These are phyloP conservation scores for Spergularia marina DNA, from an alignment of 148 eudicot species.

Conservation along the genomic window DNA sequence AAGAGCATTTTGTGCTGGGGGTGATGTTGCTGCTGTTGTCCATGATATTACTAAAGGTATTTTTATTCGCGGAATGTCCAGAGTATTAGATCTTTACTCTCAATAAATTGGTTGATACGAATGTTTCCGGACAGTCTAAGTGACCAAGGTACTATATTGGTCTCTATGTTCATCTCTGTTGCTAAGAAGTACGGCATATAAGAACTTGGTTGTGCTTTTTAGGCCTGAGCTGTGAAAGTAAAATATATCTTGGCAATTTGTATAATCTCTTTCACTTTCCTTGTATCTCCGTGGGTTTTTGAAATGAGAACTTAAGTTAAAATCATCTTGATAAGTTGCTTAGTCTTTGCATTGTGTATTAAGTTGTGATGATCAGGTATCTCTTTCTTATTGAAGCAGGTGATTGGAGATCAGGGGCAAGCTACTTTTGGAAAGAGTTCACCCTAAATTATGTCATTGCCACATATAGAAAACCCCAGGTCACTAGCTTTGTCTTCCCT, in stretches of 20 bases:
- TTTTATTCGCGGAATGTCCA: not conserved
- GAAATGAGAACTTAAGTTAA: no score
- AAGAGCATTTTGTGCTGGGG: conserved; percentile 95
- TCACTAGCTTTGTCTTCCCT: conserved; percentile 17
- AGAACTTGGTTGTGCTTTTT: conserved; percentile 1
- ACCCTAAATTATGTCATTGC: conserved; percentile 79
- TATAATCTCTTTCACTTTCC: not conserved
- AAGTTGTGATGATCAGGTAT: not conserved
- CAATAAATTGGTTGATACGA: not conserved
- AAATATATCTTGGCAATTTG: not conserved
- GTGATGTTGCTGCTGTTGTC: conserved; percentile 80
- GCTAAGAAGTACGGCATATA: no score
- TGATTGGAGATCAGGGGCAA: conserved; percentile 66
- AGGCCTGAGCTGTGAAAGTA: not conserved
- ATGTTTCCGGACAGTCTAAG: not conserved
- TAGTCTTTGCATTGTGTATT: not conserved
- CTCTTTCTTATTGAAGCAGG: conserved; percentile 38
- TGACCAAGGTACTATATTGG: not conserved
- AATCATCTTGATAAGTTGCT: not conserved
- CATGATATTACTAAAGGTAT: conserved; percentile 54
- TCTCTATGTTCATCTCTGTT: not conserved
- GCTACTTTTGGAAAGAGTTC: conserved; percentile 62
- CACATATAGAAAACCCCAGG: conserved; percentile 84
- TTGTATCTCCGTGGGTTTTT: not conserved
- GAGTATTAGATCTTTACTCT: not conserved